Percentiles rank a stretch among this genome's conserved stretches.
These are phyloP conservation scores for Zelonia costaricensis DNA, from an alignment of 208 protist genomes.

Conservation along the genomic window DNA sequence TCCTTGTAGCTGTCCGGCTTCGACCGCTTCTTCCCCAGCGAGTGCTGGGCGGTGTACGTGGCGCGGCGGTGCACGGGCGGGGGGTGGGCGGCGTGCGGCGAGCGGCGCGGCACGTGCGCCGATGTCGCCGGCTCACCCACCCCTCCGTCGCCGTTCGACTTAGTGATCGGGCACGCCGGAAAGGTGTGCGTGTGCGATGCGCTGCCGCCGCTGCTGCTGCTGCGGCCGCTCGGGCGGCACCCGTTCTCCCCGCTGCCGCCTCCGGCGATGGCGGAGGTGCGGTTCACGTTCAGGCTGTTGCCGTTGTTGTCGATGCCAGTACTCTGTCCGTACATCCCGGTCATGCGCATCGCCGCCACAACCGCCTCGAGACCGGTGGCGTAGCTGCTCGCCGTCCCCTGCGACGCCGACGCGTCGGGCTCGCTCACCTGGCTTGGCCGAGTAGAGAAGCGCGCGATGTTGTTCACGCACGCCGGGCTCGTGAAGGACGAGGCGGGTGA, in stretches of 20 bases:
- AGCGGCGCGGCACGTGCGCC: conserved; percentile 14
- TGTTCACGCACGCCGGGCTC: conserved; percentile 21
- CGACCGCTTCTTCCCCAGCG: conserved; percentile 49
- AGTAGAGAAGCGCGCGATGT: conserved; percentile 2
- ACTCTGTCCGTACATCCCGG: conserved; percentile 3
- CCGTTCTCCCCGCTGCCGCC: neutral
- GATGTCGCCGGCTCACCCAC: conserved; percentile 8
- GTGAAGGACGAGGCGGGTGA: conserved; percentile 23
- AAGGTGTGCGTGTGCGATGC: neutral
- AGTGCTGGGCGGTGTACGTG: conserved; percentile 21
- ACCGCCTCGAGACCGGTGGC: conserved; percentile 17
- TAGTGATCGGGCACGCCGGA: conserved; percentile 15
- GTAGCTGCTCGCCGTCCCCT: neutral
- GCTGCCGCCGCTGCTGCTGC: neutral
- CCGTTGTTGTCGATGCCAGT: conserved; percentile 15
- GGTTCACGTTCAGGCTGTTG: conserved; percentile 5
- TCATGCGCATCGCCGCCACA: conserved; percentile 16
- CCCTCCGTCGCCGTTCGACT: neutral
- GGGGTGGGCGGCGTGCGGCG: conserved; percentile 12
- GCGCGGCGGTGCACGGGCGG: conserved; percentile 12
- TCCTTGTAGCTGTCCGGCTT: conserved; percentile 77
- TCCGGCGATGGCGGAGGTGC: neutral
- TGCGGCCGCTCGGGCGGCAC: neutral
- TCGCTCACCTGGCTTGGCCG: too few species aligned
- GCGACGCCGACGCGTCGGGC: neutral